phyloP scores from a whole-genome alignment of 306 rosid genomes.

The Prunus mira region DNA sequence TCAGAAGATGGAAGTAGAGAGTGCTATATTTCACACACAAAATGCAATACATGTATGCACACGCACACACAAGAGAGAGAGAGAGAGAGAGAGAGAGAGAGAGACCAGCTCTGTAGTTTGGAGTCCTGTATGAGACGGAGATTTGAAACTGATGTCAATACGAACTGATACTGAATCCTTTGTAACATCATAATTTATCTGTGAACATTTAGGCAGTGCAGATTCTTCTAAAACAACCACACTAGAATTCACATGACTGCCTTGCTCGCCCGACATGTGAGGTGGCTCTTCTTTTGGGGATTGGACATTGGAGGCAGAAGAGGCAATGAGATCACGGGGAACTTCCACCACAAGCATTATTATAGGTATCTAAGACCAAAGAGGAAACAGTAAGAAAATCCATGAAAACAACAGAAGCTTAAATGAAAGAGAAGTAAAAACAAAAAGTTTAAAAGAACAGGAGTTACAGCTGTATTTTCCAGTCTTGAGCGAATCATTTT shows the following conservation, averaged over 20 bases:
- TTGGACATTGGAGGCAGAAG: constrained; percentile 58
- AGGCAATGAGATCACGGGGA: constrained; percentile 62
- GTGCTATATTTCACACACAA: not conserved
- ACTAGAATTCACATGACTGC: constrained; percentile 39
- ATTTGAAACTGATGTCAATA: constrained; percentile 85
- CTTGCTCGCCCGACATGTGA: constrained; percentile 41
- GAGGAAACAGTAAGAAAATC: constrained; percentile 25
- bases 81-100: not conserved
- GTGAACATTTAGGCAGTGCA: constrained; percentile 46
- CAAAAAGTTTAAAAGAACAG: constrained; percentile 18
- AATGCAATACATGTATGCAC: not conserved
- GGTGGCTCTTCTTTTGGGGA: constrained; percentile 72
- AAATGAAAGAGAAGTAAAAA: constrained; percentile 6
- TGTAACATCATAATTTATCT: constrained; percentile 38
- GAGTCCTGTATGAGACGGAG: constrained; percentile 91
- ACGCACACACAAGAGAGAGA: not conserved
- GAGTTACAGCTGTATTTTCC: constrained; percentile 92
- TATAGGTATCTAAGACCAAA: constrained; percentile 69
- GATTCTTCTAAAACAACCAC: constrained; percentile 55
- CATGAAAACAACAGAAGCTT: constrained; percentile 6
- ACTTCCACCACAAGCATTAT: constrained; percentile 98
- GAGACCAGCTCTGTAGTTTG: constrained; percentile 89
- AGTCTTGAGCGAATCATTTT: constrained; percentile 80
- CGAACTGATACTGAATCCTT: constrained; percentile 74
- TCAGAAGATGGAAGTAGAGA: not conserved